A percentile compares a stretch with the other conserved stretches of the same genome.
phyloP scores from a whole-genome alignment of 73 alveolate genomes.

The Paramecium sexaurelia region DNA sequence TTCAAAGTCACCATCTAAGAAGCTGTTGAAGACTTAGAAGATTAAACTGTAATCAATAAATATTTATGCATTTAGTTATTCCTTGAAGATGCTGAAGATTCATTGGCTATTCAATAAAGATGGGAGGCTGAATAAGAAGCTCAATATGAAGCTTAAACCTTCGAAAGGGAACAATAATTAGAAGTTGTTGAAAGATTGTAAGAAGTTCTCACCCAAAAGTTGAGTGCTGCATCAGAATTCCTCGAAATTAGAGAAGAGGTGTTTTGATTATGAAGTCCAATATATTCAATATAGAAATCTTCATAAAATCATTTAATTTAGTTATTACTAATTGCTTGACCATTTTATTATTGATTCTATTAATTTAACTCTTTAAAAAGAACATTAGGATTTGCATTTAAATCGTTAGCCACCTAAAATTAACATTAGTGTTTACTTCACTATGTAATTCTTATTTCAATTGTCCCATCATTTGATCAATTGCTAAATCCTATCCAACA shows the following conservation, averaged over 20 bases:
- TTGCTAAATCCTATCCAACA: slow-evolving; percentile 7
- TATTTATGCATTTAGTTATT: background rate
- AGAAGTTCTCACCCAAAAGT: slow-evolving; percentile 17
- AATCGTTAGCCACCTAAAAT: background rate
- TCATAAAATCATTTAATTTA: slow-evolving; percentile 31
- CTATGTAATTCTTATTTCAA: slow-evolving; percentile 13
- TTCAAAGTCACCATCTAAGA: slow-evolving; percentile 62
- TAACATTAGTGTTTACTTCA: background rate
- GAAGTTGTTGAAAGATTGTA: slow-evolving; percentile 50
- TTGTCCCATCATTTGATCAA: slow-evolving; percentile 43
- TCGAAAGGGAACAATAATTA: slow-evolving; percentile 31
- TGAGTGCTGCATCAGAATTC: slow-evolving; percentile 48
- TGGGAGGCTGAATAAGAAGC: slow-evolving; percentile 63
- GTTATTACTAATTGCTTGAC: background rate
- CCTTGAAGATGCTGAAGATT: slow-evolving; percentile 69
- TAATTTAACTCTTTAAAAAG: background rate
- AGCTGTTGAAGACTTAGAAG: slow-evolving; percentile 64
- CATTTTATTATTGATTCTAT: background rate
- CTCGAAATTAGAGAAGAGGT: slow-evolving; percentile 53
- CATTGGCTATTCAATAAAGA: slow-evolving; percentile 49
- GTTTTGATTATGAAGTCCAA: slow-evolving; percentile 36
- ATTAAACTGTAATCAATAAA: slow-evolving; percentile 45
- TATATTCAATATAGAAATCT: slow-evolving; percentile 18
- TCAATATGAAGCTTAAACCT: slow-evolving; percentile 49
- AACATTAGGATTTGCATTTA: slow-evolving; percentile 40